A percentile compares a stretch with the other conserved stretches of the same genome.
Evolutionary conservation across 495 filamentous ascomycete genomes (phyloP).

Genomic region (Talaromyces trachyspermus): DNA sequence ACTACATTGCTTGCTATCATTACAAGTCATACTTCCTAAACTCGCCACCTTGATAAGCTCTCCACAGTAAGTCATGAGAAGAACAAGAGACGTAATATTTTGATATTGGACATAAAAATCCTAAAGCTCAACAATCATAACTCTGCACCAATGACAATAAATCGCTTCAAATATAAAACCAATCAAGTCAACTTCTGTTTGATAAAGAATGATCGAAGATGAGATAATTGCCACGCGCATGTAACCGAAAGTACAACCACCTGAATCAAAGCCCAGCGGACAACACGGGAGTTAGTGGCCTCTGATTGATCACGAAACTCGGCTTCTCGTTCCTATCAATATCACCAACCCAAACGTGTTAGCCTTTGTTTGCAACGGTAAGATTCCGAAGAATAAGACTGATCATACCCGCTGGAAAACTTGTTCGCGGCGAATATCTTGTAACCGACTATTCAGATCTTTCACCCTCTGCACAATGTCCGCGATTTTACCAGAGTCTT

Average conservation of each 20-base stretch:
- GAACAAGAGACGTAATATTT: not conserved
- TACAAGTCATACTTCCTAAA: constrained; percentile 2
- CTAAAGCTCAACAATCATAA: too few relatives aligned
- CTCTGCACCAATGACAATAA: too few relatives aligned
- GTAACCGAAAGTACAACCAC: constrained; percentile 79
- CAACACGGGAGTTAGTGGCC: constrained; percentile 82
- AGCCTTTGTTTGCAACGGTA: not conserved
- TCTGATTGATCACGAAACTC: constrained; percentile 98
- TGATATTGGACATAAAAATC: too few relatives aligned
- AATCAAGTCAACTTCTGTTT: constrained; percentile 92
- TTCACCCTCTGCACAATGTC: constrained; percentile 85
- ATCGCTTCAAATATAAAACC: not conserved
- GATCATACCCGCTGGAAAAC: constrained; percentile 83
- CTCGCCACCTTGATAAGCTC: not conserved
- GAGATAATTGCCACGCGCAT: constrained; percentile 95
- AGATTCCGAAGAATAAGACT: not conserved
- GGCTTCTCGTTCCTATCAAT: constrained; percentile 82
- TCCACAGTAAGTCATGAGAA: too few relatives aligned
- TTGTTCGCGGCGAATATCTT: constrained; percentile 90
- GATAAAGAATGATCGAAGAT: constrained; percentile 95
- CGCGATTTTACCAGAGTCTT: constrained; percentile 86
- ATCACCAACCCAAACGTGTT: not conserved
- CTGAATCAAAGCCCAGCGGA: constrained; percentile 91
- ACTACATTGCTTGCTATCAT: constrained; percentile 3
- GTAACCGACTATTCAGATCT: constrained; percentile 80